Base-by-base conservation (phyloP, 1,284 basidiomycete genomes). In the Naganishia cerealis region DNA sequence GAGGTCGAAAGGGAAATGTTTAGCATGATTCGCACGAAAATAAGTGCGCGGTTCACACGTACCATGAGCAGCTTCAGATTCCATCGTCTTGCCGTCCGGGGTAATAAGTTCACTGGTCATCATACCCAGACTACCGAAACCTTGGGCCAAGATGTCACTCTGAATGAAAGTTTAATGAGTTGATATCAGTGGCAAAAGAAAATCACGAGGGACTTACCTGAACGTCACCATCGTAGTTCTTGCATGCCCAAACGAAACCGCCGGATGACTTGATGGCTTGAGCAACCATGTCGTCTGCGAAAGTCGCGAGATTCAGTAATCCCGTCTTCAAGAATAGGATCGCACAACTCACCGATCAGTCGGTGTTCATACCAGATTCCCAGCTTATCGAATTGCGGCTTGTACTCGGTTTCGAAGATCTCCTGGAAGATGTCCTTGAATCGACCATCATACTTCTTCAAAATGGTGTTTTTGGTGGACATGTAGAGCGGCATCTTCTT, bases 381-480 rank as follows among this genome's bases (percentile, higher is more conserved):
- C 13, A 86, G 83, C 48, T 84, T 85, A 73, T 97, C 90, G 79
- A 94, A 99, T 69, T 88, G 84, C 24, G 84, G 73, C 82, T 91
- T 88, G 87, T 99, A 99, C 67, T 88, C 83, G 5, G 86, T 76
- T 29, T 95, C 90, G 80, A 92, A 98, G 75, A 97, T 88, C 74
- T 94, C 91, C 80, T 95, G 87, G 88, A 98, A 99, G 78, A 96
- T 92, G 77, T 99, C 96, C 85, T 98, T 98, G 87, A 98, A 99
- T 57, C 93, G 87, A 57, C 95, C 95, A 77, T 99, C 95, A 79
- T 96, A 96, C 77, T 89, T 91, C 83, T 96, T 96, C 78, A 96
- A 78, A 81, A 96, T 96, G 29, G 94, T 96, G 84, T 96, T 95
- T 84, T 96, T 96, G 52, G 93, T 96, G n/a, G 91, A 93, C 89